phyloP scores from a whole-genome alignment of 805 yeast species.

The Cyberlindnera subsufficiens region DNA sequence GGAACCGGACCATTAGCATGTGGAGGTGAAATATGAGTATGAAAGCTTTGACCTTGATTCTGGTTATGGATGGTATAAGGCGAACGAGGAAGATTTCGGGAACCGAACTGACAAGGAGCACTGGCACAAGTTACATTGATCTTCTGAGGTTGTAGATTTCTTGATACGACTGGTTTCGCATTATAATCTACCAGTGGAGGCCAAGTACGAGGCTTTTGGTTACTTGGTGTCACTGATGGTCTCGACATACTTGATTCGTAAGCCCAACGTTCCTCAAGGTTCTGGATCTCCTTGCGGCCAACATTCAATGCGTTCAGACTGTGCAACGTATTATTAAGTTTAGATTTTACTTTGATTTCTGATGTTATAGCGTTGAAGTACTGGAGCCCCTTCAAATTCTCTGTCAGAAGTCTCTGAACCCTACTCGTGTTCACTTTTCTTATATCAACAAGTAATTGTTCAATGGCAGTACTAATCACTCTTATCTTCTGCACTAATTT shows the following conservation, averaged over 20 bases:
- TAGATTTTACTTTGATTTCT: constrained; percentile 1
- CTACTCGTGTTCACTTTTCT: neutral
- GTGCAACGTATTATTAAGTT: constrained; percentile 1
- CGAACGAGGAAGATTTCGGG: too few species aligned
- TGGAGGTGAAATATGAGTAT: too few species aligned
- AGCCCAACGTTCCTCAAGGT: constrained; percentile 4
- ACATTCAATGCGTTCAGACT: constrained; percentile 1
- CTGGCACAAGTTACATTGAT: too few species aligned
- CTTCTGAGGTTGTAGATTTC: neutral
- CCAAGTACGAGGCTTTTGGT: neutral
- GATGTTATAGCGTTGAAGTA: constrained; percentile 4
- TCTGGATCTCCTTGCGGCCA: constrained; percentile 1
- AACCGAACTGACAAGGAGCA: too few species aligned
- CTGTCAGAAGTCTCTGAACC: neutral
- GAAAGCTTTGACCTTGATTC: too few species aligned
- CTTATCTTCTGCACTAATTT: neutral
- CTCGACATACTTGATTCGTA: neutral
- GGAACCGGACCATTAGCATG: too few species aligned
- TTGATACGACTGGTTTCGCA: neutral
- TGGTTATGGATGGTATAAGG: too few species aligned
- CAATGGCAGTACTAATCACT: neutral
- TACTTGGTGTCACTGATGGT: neutral
- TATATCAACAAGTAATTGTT: neutral
- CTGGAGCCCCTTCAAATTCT: neutral
- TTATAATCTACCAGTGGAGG: neutral